Evolutionary conservation across 306 rosid species (phyloP).

Genomic region (Corylus avellana): DNA sequence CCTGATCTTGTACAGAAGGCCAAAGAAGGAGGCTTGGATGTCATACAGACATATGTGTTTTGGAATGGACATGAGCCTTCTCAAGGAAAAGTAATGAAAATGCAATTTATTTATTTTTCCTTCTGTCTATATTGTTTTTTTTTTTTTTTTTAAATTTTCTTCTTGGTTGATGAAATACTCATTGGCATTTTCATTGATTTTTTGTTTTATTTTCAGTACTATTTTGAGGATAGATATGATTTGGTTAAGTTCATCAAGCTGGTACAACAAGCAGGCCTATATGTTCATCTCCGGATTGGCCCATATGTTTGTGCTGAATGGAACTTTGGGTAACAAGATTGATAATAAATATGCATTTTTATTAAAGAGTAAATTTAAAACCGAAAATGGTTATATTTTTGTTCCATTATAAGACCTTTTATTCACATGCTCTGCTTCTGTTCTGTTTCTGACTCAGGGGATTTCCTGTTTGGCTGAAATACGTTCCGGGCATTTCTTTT

Average conservation of each 20-base stretch:
- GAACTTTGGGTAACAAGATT: slow-evolving; percentile 82
- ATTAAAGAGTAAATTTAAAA: not conserved
- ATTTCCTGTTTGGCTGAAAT: slow-evolving; percentile 97
- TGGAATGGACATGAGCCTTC: slow-evolving; percentile 98
- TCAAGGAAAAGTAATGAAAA: slow-evolving; percentile 65
- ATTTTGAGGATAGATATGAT: slow-evolving; percentile 85
- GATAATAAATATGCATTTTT: too few relatives aligned
- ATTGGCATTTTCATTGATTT: not conserved
- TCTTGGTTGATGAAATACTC: slow-evolving; percentile 7
- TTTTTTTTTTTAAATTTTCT: not conserved
- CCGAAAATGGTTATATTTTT: too few relatives aligned
- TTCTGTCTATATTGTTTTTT: not conserved
- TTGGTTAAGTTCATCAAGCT: slow-evolving; percentile 83
- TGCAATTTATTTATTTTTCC: not conserved
- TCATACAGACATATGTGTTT: slow-evolving; percentile 88
- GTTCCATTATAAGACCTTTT: not conserved
- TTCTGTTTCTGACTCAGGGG: slow-evolving; percentile 61
- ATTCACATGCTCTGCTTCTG: slow-evolving; percentile 41
- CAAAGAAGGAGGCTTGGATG: slow-evolving; percentile 96
- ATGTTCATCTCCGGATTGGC: slow-evolving; percentile 91
- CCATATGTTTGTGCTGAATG: slow-evolving; percentile 93
- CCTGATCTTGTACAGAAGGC: slow-evolving; percentile 88
- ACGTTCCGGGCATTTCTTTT: slow-evolving; percentile 75
- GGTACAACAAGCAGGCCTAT: slow-evolving; percentile 91
- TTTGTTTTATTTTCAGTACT: slow-evolving; percentile 50